Conservation (phyloP, 805 yeast species). For the Hanseniaspora lachancei region DNA sequence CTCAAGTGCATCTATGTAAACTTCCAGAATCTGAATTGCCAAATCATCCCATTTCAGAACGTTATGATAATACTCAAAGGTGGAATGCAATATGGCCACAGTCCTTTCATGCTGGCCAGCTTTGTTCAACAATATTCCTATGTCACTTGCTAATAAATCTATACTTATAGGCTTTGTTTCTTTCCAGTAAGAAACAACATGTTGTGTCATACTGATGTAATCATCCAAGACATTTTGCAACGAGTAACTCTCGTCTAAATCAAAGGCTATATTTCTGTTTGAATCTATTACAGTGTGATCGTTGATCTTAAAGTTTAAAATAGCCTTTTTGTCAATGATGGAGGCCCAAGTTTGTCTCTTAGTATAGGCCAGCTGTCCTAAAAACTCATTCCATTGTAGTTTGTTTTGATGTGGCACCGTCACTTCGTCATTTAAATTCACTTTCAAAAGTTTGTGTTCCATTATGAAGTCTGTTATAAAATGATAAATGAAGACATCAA, state of each 20-base stretch:
- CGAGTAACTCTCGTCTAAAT: conserved; percentile 22
- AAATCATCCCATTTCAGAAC: conserved; percentile 60
- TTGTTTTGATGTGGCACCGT: not conserved
- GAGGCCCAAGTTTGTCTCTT: conserved; percentile 7
- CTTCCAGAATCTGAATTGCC: conserved; percentile 50
- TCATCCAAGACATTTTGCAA: conserved; percentile 16
- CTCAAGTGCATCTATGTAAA: conserved; percentile 55
- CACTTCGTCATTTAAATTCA: not conserved
- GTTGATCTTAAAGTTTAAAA: conserved; percentile 1
- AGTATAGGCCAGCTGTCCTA: conserved; percentile 1
- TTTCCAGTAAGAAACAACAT: conserved; percentile 18
- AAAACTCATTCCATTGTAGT: conserved; percentile 6
- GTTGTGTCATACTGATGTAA: conserved; percentile 43
- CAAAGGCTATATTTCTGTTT: conserved; percentile 19
- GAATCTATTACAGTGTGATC: not conserved
- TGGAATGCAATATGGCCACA: conserved; percentile 46
- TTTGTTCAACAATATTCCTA: conserved; percentile 57
- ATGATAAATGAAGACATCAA: not conserved
- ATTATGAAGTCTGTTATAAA: not conserved
- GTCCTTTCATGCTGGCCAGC: conserved; percentile 46
- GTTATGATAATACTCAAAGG: conserved; percentile 52
- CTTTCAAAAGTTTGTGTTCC: not conserved
- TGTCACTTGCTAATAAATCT: conserved; percentile 62
- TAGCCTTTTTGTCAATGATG: not conserved
- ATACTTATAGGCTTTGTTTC: conserved; percentile 45